phyloP scores from a whole-genome alignment of 2,329 filamentous ascomycete species.

The Akanthomyces lecanii region DNA sequence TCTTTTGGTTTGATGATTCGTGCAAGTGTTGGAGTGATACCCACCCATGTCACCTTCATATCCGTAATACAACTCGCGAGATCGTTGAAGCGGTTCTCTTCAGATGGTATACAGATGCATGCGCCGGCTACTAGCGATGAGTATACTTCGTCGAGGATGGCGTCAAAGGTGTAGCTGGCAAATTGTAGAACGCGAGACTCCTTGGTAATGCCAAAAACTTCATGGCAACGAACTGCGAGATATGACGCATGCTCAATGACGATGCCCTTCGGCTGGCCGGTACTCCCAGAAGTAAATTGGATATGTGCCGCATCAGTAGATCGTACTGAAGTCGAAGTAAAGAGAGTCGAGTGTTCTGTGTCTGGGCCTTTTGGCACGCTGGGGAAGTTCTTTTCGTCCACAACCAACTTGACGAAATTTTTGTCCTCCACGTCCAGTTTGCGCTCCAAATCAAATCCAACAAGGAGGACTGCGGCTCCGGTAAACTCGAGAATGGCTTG shows the following conservation, averaged over 20 bases:
- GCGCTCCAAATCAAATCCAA: neutral
- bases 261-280: constrained; percentile 22
- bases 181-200: constrained; percentile 20
- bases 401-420: neutral
- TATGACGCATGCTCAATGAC: constrained; percentile 16
- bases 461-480: neutral
- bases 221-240: neutral
- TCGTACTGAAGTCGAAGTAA: neutral
- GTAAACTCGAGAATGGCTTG: neutral
- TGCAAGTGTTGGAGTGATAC: constrained; percentile 21
- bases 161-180: constrained; percentile 21
- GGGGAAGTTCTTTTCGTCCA: neutral
- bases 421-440: neutral
- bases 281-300: constrained; percentile 24
- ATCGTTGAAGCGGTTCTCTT: constrained; percentile 22
- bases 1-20: constrained; percentile 7
- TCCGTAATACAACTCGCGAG: constrained; percentile 19
- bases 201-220: neutral
- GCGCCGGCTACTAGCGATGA: constrained; percentile 17
- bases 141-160: constrained; percentile 19
- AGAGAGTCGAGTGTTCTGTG: neutral
- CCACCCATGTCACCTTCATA: constrained; percentile 18
- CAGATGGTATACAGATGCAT: constrained; percentile 23
- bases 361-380: neutral
- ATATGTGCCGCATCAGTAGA: neutral